These are phyloP conservation scores for Sarocladiaceae sp. DNA, from an alignment of 2,329 filamentous ascomycete species.

Conservation along the genomic window DNA sequence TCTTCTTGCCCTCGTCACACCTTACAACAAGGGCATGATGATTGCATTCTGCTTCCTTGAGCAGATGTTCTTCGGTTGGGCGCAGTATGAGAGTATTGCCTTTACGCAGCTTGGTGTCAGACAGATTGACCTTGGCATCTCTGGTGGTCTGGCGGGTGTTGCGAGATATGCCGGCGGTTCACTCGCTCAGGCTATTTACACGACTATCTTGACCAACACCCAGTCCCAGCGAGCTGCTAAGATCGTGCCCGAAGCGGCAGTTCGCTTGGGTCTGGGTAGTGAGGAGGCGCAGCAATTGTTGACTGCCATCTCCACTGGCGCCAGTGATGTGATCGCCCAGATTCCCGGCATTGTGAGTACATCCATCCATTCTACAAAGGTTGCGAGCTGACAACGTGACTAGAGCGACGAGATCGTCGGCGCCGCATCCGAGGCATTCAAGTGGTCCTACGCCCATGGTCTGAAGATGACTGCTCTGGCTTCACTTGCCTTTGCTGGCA, in stretches of 20 bases:
- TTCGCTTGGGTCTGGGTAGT: conserved; percentile 26
- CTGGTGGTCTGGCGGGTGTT: conserved; percentile 34
- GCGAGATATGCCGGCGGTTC: conserved; percentile 37
- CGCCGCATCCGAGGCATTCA: conserved; percentile 23
- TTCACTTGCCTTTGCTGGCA: conserved; percentile 24
- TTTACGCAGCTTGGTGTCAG: conserved; percentile 43
- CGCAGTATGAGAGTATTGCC: conserved; percentile 41
- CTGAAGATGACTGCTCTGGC: conserved; percentile 23
- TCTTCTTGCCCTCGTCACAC: conserved; percentile 36
- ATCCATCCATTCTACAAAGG: neutral
- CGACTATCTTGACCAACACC: conserved; percentile 34
- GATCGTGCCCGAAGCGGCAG: conserved; percentile 29
- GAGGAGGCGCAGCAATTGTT: conserved; percentile 25
- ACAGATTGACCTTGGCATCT: conserved; percentile 53
- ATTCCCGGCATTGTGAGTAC: conserved; percentile 19
- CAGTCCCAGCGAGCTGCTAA: conserved; percentile 23
- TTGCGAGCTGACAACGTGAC: neutral
- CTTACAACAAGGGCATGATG: conserved; percentile 38
- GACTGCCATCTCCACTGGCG: conserved; percentile 20
- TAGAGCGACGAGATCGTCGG: conserved; percentile 19
- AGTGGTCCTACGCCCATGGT: conserved; percentile 25
- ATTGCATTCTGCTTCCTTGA: conserved; percentile 44
- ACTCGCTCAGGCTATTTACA: conserved; percentile 35
- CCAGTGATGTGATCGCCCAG: conserved; percentile 15
- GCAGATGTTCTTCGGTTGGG: conserved; percentile 41